A percentile compares a stretch with the other conserved stretches of the same genome.
Conservation (phyloP, 305 asterid species). For the Nicotiana rustica region DNA sequence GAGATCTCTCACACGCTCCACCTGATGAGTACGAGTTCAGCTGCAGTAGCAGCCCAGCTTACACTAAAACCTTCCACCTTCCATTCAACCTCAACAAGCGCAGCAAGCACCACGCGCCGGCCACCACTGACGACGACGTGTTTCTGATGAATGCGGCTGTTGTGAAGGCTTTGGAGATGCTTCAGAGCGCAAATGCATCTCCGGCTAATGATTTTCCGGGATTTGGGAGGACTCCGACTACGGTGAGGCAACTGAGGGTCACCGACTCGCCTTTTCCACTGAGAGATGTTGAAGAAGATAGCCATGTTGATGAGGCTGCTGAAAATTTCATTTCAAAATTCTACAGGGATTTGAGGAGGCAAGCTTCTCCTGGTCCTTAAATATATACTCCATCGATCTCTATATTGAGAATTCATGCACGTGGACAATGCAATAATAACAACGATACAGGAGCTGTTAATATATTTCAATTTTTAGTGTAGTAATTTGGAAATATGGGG, state of each 20-base stretch:
- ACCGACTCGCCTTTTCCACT: constrained; percentile 78
- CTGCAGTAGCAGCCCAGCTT: constrained; percentile 67
- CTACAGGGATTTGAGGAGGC: constrained; percentile 53
- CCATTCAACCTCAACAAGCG: constrained; percentile 58
- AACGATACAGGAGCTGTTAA: too few species aligned
- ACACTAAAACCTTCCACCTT: constrained; percentile 44
- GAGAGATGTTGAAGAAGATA: constrained; percentile 44
- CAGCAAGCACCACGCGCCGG: constrained; percentile 36
- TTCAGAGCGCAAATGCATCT: background rate
- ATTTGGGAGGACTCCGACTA: constrained; percentile 57
- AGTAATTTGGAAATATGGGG: background rate
- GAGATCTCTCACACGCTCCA: background rate
- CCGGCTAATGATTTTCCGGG: constrained; percentile 62
- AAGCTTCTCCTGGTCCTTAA: constrained; percentile 24
- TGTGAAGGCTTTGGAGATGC: constrained; percentile 52
- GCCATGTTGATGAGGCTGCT: constrained; percentile 67
- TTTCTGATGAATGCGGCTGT: constrained; percentile 38
- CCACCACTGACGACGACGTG: constrained; percentile 34
- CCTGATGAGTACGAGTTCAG: constrained; percentile 68
- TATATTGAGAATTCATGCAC: background rate
- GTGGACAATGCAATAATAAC: constrained; percentile 20
- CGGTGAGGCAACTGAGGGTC: constrained; percentile 75
- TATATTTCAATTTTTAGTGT: too few species aligned
- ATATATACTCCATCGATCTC: too few species aligned
- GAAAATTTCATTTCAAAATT: constrained; percentile 55